Evolutionary conservation across 1,139 yeast genomes (phyloP), one percentile per base, ranked within the genome.

Genomic region (Spencermartinsiella ligniputridi): DNA sequence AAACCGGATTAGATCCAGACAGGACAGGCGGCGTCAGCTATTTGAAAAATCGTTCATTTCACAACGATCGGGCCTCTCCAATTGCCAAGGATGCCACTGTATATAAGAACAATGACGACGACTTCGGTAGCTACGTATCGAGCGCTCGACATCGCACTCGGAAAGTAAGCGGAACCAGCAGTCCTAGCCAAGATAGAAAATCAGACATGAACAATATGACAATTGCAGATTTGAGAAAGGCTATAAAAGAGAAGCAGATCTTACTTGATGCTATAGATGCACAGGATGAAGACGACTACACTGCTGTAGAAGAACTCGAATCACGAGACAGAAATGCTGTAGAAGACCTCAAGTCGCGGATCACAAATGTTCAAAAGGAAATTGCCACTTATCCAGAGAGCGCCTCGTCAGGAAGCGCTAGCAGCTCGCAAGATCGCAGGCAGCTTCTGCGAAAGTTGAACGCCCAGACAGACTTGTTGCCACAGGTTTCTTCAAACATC

Each of bases 251-350:
- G 60, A 84, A 83, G 71, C 74, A 78, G 55, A 81, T 83, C 46
- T 60, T 84, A 42, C 68, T 86, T 41, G 84, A 78, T 52, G 92
- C 94, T 1, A 66, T 83, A 53, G 94, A 85, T 59, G 78, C 82
- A 1, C 76, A 76, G 53, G 94, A 81, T 56, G 81, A 76, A 47
- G 82, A 80, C 46, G 58, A 71, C 42, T 66, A 68, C 46, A 72
- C 70, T 45, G 76, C 75, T 18, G 76, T 71, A 25, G 62, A 68
- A 42, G 57, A 63, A 5, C 54, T 64, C 24, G 70, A 68, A 37
- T 44, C 55, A 2, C 61, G 77, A 43, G 86, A 82, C 43, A 55
- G 64, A 40, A 63, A 67, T 42, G 83, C 79, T 30, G 81, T 90
- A 49, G 86, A 81, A 39, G 66, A 71, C 3, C 67, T 88, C 51